phyloP scores from a whole-genome alignment of 352 stramenopile species.

The Phytophthora quininea region DNA sequence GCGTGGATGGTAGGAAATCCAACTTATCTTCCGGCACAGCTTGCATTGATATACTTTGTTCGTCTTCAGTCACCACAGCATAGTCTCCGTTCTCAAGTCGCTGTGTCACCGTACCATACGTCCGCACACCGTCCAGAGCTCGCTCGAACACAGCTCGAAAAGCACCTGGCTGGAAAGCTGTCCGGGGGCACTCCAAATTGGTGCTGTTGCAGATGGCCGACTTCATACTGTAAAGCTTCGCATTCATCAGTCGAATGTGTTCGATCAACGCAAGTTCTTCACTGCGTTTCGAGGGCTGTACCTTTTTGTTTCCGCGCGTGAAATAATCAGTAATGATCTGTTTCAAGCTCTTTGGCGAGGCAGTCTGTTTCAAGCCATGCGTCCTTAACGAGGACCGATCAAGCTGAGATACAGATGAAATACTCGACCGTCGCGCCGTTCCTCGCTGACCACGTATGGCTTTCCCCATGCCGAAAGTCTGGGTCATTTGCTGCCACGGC shows the following conservation, averaged over 20 bases:
- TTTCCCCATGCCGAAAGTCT: conserved; percentile 82
- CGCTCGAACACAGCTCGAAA: conserved; percentile 60
- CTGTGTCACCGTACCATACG: conserved; percentile 68
- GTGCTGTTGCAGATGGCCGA: conserved; percentile 19
- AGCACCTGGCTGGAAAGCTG: conserved; percentile 9
- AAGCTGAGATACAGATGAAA: conserved; percentile 69
- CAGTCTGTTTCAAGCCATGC: conserved; percentile 55
- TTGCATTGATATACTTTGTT: conserved; percentile 67
- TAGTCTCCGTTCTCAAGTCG: conserved; percentile 47
- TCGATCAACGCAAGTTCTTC: conserved; percentile 34
- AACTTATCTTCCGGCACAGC: conserved; percentile 48
- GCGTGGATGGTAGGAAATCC: conserved; percentile 63
- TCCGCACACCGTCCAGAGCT: conserved; percentile 39
- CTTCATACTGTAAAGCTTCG: conserved; percentile 33
- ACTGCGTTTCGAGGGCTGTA: conserved; percentile 49
- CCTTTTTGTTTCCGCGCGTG: conserved; percentile 69
- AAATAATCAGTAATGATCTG: conserved; percentile 71
- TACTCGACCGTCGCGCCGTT: conserved; percentile 56
- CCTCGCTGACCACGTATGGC: conserved; percentile 23
- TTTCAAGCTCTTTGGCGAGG: conserved; percentile 62
- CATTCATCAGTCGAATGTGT: conserved; percentile 44
- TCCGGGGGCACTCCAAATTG: conserved; percentile 5
- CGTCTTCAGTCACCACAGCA: conserved; percentile 63
- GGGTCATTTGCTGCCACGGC: conserved; percentile 86
- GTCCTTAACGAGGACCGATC: conserved; percentile 62